Conservation (phyloP, 441 rosid genomes). For the Monsonia emarginata region DNA sequence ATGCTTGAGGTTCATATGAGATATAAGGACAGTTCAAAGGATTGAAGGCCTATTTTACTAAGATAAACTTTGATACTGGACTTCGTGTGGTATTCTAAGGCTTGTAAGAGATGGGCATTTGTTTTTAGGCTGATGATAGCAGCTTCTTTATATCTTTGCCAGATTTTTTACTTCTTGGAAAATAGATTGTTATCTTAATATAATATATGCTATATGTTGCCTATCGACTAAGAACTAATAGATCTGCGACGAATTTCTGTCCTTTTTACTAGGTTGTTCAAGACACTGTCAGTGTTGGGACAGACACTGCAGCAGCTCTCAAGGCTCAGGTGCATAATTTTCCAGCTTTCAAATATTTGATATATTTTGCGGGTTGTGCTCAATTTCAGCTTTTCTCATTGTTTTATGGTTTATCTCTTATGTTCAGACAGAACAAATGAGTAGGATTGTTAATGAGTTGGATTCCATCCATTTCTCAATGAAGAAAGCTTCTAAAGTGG, state of each 20-base stretch:
- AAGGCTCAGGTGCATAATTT: constrained; percentile 70
- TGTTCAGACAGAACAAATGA: constrained; percentile 90
- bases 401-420: constrained; percentile 9
- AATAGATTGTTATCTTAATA: not conserved
- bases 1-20: not conserved
- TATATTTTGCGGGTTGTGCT: not conserved
- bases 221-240: not conserved
- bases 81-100: not conserved
- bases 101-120: not conserved
- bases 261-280: constrained; percentile 59
- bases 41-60: not conserved
- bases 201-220: not conserved
- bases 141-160: not conserved
- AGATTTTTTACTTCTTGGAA: not conserved
- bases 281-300: constrained; percentile 80
- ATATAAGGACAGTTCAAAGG: not conserved
- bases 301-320: constrained; percentile 86
- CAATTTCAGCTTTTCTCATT: constrained; percentile 9
- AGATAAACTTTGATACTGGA: not conserved
- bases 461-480: constrained; percentile 92
- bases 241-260: not conserved
- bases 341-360: constrained; percentile 7
- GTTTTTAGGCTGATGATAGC: not conserved
- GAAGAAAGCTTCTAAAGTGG: constrained; percentile 83
- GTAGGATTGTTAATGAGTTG: constrained; percentile 85